phyloP scores from a whole-genome alignment of 106 monocot genomes.

The Ottelia alismoides region DNA sequence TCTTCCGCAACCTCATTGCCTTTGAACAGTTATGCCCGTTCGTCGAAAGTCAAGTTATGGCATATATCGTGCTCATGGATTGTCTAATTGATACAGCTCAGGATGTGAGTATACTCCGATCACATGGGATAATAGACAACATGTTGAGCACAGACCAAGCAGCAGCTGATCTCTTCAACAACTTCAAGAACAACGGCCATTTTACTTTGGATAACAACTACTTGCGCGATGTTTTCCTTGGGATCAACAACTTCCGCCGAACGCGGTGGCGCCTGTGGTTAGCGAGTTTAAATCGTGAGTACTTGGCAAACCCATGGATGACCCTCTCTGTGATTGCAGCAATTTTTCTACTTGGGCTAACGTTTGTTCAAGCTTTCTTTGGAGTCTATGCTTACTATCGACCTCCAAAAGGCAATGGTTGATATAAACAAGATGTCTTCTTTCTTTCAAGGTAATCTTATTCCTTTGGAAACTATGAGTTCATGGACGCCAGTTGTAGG shows the following conservation, averaged over 20 bases:
- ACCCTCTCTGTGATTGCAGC: background rate
- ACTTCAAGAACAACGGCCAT: background rate
- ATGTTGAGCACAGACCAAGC: slow-evolving; percentile 1
- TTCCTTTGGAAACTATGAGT: too few relatives aligned
- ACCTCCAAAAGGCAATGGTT: too few relatives aligned
- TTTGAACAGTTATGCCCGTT: background rate
- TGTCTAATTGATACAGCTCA: background rate
- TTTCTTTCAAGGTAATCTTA: too few relatives aligned
- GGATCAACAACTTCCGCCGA: background rate
- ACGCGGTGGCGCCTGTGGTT: background rate
- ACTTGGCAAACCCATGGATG: slow-evolving; percentile 11
- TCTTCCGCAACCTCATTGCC: too few relatives aligned
- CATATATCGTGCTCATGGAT: background rate
- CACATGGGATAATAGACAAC: slow-evolving; percentile 5
- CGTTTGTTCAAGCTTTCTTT: background rate
- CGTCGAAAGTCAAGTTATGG: background rate
- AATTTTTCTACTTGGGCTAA: background rate
- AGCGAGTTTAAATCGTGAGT: slow-evolving; percentile 1
- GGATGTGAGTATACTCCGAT: slow-evolving; percentile 4
- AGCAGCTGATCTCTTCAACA: slow-evolving; percentile 1
- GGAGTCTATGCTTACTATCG: too few relatives aligned
- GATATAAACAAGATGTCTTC: too few relatives aligned
- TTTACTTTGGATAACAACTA: background rate
- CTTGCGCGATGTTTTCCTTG: background rate
- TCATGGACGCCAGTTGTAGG: too few relatives aligned